Evolutionary conservation across 768 basidiomycete genomes (phyloP), one percentile per base, ranked within the genome.

Genomic region (Trametes cubensis): DNA sequence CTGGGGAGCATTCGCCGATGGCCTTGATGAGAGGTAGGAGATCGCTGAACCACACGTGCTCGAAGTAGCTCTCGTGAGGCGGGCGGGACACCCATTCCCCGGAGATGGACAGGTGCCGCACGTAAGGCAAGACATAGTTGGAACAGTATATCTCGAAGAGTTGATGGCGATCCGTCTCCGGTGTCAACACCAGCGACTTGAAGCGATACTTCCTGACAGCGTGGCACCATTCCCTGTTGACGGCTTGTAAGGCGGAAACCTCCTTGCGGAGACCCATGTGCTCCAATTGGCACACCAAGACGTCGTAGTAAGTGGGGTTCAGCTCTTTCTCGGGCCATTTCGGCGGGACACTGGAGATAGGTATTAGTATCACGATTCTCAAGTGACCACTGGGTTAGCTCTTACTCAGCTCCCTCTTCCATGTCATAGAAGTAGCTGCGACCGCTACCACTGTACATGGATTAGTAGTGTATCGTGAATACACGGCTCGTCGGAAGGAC

Each of bases 91-190:
- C 34, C 34, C 34, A 34, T 34, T 34, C 34, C 10, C 34, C 34
- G 10, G 44, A 23, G 25, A 60, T 38, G 30, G 11, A 17, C 17
- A 60, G 30, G 8, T 53, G 58, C 18, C 51, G 58, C 34, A 60
- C 28, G 17, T 60, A 34, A 11, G 34, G 34, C 34, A 34, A 34
- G 34, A 34, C 34, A 11, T 6, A 34, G 34, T 52, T 44, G 13
- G 50, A 23, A 45, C 58, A 44, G 26, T 34, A 38, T 2, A 46
- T 34, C 2, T 53, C 17, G 6, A 38, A 11, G 10, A 60, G 51
- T 23, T 41, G 50, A 6, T 23, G 8, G 20, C 15, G 17, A 21
- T 47, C 20, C 39, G 48, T 10, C 6, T 20, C 21, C 8, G 52
- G 52, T 4, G 26, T 26, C 15, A 54, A 8, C 15, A 1, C 18